Percentiles rank a stretch among this genome's conserved stretches.
Evolutionary conservation across 73 alveolate species (phyloP).

Genomic region (Paramecium biaurelia): DNA sequence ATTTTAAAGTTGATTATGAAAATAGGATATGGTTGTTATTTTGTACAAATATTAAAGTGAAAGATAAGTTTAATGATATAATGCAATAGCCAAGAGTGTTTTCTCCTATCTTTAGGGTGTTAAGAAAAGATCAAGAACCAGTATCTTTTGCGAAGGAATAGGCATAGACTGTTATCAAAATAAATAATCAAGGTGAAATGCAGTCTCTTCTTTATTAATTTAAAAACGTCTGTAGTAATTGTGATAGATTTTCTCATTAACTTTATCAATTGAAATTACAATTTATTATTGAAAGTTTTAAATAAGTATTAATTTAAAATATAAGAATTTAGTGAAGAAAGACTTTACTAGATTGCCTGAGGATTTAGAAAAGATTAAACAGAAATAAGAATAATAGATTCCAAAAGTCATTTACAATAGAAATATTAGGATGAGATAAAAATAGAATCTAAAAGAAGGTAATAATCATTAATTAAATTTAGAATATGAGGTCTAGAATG

Average conservation of each 20-base stretch:
- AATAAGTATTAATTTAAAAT: neutral
- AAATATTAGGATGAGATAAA: neutral
- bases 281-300: constrained; percentile 39
- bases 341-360: constrained; percentile 53
- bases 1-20: constrained; percentile 73
- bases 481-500: neutral
- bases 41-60: constrained; percentile 71
- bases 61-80: neutral
- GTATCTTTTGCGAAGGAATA: neutral
- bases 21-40: constrained; percentile 76
- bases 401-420: neutral
- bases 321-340: constrained; percentile 32
- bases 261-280: constrained; percentile 13
- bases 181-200: constrained; percentile 11
- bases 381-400: neutral
- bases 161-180: neutral
- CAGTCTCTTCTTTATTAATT: constrained; percentile 22
- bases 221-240: constrained; percentile 50
- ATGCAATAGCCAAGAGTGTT: neutral
- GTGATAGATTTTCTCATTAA: constrained; percentile 25
- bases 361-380: constrained; percentile 25
- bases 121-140: constrained; percentile 17
- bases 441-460: neutral
- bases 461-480: neutral
- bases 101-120: constrained; percentile 7